Evolutionary conservation across 2,329 filamentous ascomycete genomes (phyloP).

Genomic region (Trichoderma endophyticum): DNA sequence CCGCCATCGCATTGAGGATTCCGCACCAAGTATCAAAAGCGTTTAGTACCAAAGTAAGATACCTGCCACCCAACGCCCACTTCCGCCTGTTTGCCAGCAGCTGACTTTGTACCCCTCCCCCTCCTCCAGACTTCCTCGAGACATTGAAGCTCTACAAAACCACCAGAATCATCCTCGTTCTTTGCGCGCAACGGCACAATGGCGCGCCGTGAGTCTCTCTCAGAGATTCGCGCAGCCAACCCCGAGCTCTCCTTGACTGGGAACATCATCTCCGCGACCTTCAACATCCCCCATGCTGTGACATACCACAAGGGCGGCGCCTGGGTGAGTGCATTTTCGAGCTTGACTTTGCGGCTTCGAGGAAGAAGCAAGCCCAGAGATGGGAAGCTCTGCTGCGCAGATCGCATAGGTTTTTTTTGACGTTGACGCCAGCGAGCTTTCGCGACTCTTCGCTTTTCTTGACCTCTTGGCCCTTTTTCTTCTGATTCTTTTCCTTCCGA

Average conservation of each 20-base stretch:
- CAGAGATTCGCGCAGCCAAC: slow-evolving; percentile 54
- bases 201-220: slow-evolving; percentile 50
- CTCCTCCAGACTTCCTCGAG: slow-evolving; percentile 12
- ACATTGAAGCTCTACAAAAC: background rate
- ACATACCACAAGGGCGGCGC: slow-evolving; percentile 57
- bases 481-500: background rate
- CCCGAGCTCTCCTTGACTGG: slow-evolving; percentile 58
- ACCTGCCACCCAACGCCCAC: background rate
- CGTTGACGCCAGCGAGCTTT: background rate
- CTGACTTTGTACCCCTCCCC: slow-evolving; percentile 18
- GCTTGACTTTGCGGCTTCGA: background rate
- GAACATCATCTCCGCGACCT: slow-evolving; percentile 65
- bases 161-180: background rate
- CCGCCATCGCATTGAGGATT: background rate
- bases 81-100: background rate
- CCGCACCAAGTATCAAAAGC: slow-evolving; percentile 2
- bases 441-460: background rate
- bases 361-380: background rate
- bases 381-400: background rate
- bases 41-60: slow-evolving; percentile 9
- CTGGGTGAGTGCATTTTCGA: slow-evolving; percentile 49
- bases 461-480: background rate
- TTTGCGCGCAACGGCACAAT: slow-evolving; percentile 31
- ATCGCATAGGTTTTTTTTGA: background rate
- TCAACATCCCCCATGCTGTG: slow-evolving; percentile 59